phyloP scores from a whole-genome alignment of 176 grass and related monocot genomes.

The Olyra latifolia region DNA sequence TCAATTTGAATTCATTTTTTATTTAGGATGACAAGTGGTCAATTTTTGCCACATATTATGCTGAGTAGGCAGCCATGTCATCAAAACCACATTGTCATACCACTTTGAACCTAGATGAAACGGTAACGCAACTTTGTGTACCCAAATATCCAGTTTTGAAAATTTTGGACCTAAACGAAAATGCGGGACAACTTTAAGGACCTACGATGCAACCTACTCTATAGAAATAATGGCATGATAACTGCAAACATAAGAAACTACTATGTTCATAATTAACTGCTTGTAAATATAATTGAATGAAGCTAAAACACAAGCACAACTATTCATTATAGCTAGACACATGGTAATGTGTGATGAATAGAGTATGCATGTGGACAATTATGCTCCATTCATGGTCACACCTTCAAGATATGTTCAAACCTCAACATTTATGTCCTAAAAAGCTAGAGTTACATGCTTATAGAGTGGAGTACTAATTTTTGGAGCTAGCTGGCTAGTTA shows the following conservation, averaged over 20 bases:
- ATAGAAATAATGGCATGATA: not conserved
- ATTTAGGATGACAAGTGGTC: too few species aligned
- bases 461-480: not conserved
- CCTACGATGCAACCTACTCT: too few species aligned
- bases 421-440: not conserved
- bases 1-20: too few species aligned
- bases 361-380: not conserved
- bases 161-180: too few species aligned
- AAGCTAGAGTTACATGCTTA: not conserved
- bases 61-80: too few species aligned
- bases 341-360: not conserved
- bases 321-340: not conserved
- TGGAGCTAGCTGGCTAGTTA: not conserved
- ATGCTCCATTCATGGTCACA: not conserved
- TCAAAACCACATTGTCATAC: too few species aligned
- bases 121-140: too few species aligned
- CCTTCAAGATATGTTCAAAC: not conserved
- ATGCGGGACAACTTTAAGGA: too few species aligned
- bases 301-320: not conserved
- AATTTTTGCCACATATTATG: too few species aligned
- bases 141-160: too few species aligned
- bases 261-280: not conserved
- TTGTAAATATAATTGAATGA: conserved; percentile 7
- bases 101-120: too few species aligned
- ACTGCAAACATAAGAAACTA: not conserved